Evolutionary conservation across 306 rosid species (phyloP), one percentile per base, ranked within the genome.

Genomic region (Datisca glomerata): DNA sequence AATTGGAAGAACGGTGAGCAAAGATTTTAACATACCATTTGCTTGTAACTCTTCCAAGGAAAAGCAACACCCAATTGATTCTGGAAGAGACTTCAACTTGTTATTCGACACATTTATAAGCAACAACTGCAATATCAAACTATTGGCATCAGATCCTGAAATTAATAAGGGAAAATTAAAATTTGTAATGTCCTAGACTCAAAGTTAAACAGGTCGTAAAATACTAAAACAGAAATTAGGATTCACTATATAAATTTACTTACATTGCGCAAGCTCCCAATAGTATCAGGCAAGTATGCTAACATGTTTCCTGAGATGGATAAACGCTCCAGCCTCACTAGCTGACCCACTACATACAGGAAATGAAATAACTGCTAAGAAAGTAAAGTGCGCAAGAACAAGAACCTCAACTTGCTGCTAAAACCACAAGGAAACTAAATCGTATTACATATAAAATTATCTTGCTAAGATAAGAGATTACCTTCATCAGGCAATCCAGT

Each of bases 41-140:
- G 98, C 96, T 67, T 91, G 86, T 65, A 91, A 57, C 66, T 91
- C 98, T 91, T 91, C 98, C 49, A 91, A 66, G 57, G 94, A 91
- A 72, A 73, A 78, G 68, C 93, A 91, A 71, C 85, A 72, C 48
- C 96, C 98, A 29, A 91, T 66, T 55, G 98, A 91, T 64, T 91
- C 96, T 16, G 98, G 98, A 43, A 91, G 86, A 57, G 71, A 74
- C 54, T 66, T 67, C 43, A 89, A 60, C 69, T 80, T 70, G 81
- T 89, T 89, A 23, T 66, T 84, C 17, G 98, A 75, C 58, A 80
- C 81, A 56, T 91, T 75, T 59, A 91, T 68, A 60, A 91, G 66
- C 70, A 61, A 43, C 45, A 91, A 60, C 98, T 91, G 93, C 84
- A 75, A 53, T 23, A 34, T 32, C 60, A 80, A 67, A 61, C 45